Evolutionary conservation across 345 rosid species (phyloP).

Genomic region (Hibiscus tridactylites): DNA sequence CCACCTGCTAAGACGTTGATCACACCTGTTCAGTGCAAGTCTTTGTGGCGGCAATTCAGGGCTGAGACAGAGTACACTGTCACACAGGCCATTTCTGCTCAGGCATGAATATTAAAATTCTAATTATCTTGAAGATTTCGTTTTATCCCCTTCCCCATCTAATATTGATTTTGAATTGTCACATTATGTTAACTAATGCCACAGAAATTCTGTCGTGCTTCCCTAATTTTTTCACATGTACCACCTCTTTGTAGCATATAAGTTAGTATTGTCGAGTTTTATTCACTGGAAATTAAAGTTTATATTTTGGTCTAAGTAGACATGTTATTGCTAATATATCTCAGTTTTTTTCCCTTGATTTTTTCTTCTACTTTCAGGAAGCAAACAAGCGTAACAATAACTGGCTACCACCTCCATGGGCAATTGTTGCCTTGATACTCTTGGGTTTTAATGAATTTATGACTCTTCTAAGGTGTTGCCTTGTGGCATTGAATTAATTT

Average conservation of each 20-base stretch:
- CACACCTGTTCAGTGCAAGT: constrained; percentile 94
- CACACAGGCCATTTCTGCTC: constrained; percentile 97
- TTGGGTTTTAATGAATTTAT: constrained; percentile 97
- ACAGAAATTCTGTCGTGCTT: background rate
- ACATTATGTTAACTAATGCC: background rate
- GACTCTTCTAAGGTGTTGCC: constrained; percentile 62
- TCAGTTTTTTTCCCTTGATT: background rate
- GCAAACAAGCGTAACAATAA: constrained; percentile 87
- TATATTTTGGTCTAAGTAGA: background rate
- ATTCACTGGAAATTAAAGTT: background rate
- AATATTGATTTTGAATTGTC: background rate
- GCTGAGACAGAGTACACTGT: constrained; percentile 86
- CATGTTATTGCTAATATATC: background rate
- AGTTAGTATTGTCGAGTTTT: too few species aligned
- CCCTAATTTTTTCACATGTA: background rate
- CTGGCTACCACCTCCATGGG: constrained; percentile 99
- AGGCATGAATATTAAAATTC: constrained; percentile 38
- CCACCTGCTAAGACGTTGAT: constrained; percentile 68
- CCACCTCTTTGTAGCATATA: too few species aligned
- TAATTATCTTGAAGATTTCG: background rate
- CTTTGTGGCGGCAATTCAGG: constrained; percentile 97
- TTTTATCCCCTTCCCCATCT: background rate
- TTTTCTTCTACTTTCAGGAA: constrained; percentile 53
- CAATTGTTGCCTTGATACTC: constrained; percentile 68
- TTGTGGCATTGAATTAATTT: constrained; percentile 6